Base-by-base conservation (phyloP, 345 rosid species). In the Gossypium herbaceum region DNA sequence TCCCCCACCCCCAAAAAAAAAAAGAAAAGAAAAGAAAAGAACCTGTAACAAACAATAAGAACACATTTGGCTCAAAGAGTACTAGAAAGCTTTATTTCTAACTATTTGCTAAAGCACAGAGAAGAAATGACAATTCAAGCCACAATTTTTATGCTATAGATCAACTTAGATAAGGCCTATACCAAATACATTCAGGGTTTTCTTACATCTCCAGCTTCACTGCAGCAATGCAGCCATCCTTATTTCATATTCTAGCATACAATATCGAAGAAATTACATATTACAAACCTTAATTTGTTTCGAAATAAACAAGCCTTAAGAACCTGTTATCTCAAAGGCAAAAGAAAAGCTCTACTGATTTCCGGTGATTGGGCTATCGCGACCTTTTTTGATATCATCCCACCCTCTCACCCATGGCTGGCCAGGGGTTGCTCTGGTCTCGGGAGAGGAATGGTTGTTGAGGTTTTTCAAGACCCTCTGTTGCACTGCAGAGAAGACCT, bases 401-500 rank as follows among this genome's bases (percentile, higher is more conserved):
- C 92, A 90, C 12, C 94, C 94, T 79, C 88, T 82, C 27, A 88
- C 91, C 94, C 94, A 90, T 34, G 84, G 88, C 80, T 83, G 85
- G 59, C 94, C 94, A 6, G 87, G 88, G 17, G 73, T 62, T 15
- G 94, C 86, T 34, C 91, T 76, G 41, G 94, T 87, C 79, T 84
- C 86, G 0, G 90, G 88, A 52, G 90, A 75, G 59, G 94, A 57
- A 81, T 88, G 78, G 77, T 65, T 83, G 76, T 79, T 69, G 60
- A 90, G 92, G 84, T 86, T 90, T 84, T 72, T 85, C 92, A 86
- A 84, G 56, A 93, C 85, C 85, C 80, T 90, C 74, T 80, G 77
- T n/a, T 85, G 90, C 68, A 95, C 73, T 0, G 97, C 90, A 11
- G 79, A 81, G 81, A 95, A 90, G 43, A 94, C 97, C 96, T 94